A percentile compares a stretch with the other conserved stretches of the same genome.
Conservation (phyloP, 139 green algal genomes). For the Coccomyxa sp. region DNA sequence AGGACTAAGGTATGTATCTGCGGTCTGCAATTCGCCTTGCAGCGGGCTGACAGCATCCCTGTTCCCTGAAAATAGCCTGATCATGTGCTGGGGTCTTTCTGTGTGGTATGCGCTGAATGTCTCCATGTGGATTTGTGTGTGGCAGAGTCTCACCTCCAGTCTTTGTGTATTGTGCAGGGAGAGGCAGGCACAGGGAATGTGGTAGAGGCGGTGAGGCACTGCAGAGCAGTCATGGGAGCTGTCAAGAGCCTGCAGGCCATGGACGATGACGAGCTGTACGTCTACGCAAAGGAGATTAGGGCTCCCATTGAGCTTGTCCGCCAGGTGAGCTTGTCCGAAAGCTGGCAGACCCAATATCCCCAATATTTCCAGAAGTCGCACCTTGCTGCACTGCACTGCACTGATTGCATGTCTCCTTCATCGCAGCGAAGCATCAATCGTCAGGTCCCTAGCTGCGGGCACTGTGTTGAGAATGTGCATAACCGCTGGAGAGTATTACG, state of each 20-base stretch:
- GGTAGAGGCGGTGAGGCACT: slow-evolving; percentile 97
- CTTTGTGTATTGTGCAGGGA: slow-evolving; percentile 41
- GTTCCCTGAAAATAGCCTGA: not conserved
- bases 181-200: slow-evolving; percentile 98
- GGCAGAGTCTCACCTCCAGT: no score
- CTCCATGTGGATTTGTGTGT: not conserved
- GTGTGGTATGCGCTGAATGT: not conserved
- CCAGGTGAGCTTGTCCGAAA: slow-evolving; percentile 60
- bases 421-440: no score
- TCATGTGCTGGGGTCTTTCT: not conserved
- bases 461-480: no score
- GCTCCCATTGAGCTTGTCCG: slow-evolving; percentile 92
- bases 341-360: not conserved
- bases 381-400: no score
- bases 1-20: slow-evolving; percentile 75
- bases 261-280: slow-evolving; percentile 99
- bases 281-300: slow-evolving; percentile 98
- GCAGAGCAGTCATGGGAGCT: slow-evolving; percentile 88
- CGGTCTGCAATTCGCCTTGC: no score
- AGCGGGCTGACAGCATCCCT: no score
- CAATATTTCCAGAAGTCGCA: not conserved
- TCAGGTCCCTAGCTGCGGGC: no score
- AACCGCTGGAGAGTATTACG: no score
- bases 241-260: slow-evolving; percentile 94
- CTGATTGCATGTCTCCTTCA: no score